These are phyloP conservation scores for Penium margaritaceum DNA, from an alignment of 139 green algal genomes.

Conservation along the genomic window DNA sequence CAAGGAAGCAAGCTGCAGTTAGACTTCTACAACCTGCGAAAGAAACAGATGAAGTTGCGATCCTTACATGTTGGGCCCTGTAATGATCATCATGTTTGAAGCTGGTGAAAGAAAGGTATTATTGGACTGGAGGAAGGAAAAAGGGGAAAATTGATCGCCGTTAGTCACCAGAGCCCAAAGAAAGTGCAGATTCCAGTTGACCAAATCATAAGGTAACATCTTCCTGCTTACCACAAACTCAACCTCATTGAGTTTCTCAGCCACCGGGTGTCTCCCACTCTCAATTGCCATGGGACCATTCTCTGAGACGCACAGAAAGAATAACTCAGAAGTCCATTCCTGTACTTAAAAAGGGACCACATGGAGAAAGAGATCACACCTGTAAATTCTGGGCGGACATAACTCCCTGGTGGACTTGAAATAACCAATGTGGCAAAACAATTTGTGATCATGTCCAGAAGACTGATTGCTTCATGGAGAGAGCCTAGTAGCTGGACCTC, in stretches of 20 bases:
- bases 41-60: not conserved
- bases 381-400: conserved; percentile 49
- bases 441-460: conserved; percentile 71
- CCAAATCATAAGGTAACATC: not conserved
- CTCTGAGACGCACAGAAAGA: not conserved
- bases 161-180: no score
- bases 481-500: conserved; percentile 58
- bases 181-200: not conserved
- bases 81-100: conserved; percentile 55
- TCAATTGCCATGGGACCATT: conserved; percentile 47
- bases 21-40: no score
- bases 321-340: not conserved
- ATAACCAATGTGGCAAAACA: conserved; percentile 54
- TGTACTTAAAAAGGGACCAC: not conserved
- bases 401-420: conserved; percentile 30
- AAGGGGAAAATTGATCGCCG: not conserved
- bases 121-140: conserved; percentile 26
- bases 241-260: conserved; percentile 57
- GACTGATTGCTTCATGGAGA: conserved; percentile 62
- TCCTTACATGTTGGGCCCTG: conserved; percentile 80
- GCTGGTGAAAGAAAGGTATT: conserved; percentile 45
- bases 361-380: conserved; percentile 9
- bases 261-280: conserved; percentile 65
- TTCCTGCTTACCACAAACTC: conserved; percentile 39
- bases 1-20: no score